Evolutionary conservation across 1,139 yeast species (phyloP).

Genomic region (Pneumocystis wakefieldiae): DNA sequence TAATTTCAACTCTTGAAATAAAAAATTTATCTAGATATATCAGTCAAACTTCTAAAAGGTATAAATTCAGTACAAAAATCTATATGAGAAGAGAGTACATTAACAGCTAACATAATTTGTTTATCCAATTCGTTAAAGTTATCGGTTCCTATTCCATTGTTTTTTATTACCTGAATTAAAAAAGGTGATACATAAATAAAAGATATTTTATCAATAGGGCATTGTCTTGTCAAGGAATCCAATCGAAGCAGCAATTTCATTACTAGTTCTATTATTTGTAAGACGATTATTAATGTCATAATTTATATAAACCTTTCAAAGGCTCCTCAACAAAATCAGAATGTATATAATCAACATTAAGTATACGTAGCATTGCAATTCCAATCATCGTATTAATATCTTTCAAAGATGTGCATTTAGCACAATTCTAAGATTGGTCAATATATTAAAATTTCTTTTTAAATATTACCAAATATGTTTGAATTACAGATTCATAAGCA

Average conservation of each 20-base stretch:
- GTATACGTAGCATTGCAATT: constrained; percentile 36
- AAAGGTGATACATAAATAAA: constrained; percentile 65
- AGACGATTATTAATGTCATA: neutral
- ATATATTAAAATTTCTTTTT: constrained; percentile 17
- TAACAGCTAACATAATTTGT: constrained; percentile 61
- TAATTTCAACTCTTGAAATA: constrained; percentile 54
- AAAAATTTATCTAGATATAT: constrained; percentile 42
- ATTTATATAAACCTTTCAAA: constrained; percentile 37
- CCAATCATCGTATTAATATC: constrained; percentile 28
- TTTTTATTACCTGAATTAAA: constrained; percentile 36
- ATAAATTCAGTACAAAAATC: constrained; percentile 20
- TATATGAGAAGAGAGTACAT: constrained; percentile 60
- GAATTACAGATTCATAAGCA: neutral
- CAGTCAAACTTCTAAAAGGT: neutral
- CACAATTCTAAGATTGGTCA: constrained; percentile 23
- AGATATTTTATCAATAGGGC: constrained; percentile 52
- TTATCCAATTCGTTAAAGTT: constrained; percentile 83
- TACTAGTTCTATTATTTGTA: neutral
- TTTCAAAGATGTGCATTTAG: constrained; percentile 20
- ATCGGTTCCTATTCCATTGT: constrained; percentile 42
- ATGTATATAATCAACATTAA: constrained; percentile 37
- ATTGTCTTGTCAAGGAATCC: constrained; percentile 59
- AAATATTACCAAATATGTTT: neutral
- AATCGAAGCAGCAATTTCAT: constrained; percentile 52
- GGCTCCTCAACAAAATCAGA: constrained; percentile 37